phyloP scores from a whole-genome alignment of 1,139 yeast genomes.

The Candida sp. region DNA sequence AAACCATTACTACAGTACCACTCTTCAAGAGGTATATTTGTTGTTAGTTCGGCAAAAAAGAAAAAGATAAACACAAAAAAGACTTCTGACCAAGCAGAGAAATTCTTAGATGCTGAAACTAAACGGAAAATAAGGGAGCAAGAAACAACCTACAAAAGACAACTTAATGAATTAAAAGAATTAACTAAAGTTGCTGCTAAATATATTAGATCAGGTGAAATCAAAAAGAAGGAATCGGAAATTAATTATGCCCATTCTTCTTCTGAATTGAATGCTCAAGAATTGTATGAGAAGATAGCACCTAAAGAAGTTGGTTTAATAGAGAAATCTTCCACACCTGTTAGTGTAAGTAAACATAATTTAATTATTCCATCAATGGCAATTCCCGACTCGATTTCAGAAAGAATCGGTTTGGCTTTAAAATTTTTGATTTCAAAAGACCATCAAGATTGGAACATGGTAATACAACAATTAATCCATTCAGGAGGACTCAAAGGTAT shows the following conservation, averaged over 20 bases:
- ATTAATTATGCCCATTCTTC: conserved; percentile 11
- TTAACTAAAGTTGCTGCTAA: conserved; percentile 21
- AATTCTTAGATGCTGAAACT: conserved; percentile 11
- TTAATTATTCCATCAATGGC: conserved; percentile 16
- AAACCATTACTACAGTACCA: background rate
- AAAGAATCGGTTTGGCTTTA: conserved; percentile 46
- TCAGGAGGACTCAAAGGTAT: conserved; percentile 42
- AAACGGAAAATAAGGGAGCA: conserved; percentile 13
- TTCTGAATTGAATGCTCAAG: conserved; percentile 13
- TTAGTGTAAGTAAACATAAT: conserved; percentile 7
- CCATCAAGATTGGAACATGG: conserved; percentile 54
- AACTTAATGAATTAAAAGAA: conserved; percentile 15
- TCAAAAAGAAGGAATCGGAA: background rate
- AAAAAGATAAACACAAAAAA: conserved; percentile 2
- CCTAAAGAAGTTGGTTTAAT: background rate
- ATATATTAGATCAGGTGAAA: conserved; percentile 15
- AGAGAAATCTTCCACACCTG: background rate
- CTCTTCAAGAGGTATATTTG: conserved; percentile 6
- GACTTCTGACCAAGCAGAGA: conserved; percentile 1
- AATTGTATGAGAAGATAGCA: conserved; percentile 11
- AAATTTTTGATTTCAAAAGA: conserved; percentile 42
- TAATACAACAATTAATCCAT: conserved; percentile 41
- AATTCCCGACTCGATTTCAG: conserved; percentile 42
- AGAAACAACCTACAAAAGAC: conserved; percentile 18
- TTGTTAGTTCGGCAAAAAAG: conserved; percentile 8